These are phyloP conservation scores for Aspergillus spinulosporus DNA, from an alignment of 2,329 filamentous ascomycete genomes.

Conservation along the genomic window DNA sequence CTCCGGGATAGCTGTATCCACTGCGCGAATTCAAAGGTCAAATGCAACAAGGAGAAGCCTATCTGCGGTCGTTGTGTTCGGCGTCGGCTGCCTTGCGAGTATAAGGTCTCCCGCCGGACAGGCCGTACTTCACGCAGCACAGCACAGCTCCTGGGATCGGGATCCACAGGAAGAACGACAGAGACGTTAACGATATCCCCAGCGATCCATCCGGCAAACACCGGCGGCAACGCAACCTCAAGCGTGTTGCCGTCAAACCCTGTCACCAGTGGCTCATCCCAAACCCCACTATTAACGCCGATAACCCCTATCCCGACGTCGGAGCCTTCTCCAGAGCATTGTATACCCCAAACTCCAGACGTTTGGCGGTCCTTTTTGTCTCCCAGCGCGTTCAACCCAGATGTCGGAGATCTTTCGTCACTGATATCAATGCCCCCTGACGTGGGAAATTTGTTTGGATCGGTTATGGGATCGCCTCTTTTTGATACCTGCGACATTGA, in stretches of 20 bases:
- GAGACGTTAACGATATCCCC: neutral
- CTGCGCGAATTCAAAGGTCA: slow-evolving; percentile 13
- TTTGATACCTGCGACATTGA: slow-evolving; percentile 1
- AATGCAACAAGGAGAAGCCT: slow-evolving; percentile 14
- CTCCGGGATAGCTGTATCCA: slow-evolving; percentile 14
- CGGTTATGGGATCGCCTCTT: slow-evolving; percentile 4
- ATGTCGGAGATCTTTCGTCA: slow-evolving; percentile 9
- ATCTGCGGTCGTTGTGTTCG: slow-evolving; percentile 10
- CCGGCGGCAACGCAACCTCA: neutral
- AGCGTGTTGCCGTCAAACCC: neutral
- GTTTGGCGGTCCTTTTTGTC: slow-evolving; percentile 8
- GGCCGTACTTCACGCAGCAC: slow-evolving; percentile 4
- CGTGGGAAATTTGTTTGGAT: slow-evolving; percentile 5
- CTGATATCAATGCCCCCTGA: neutral
- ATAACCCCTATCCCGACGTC: neutral
- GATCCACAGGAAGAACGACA: neutral
- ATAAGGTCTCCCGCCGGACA: slow-evolving; percentile 13
- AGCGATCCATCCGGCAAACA: neutral
- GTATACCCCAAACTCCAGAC: slow-evolving; percentile 4
- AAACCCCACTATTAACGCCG: slow-evolving; percentile 5
- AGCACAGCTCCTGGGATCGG: neutral
- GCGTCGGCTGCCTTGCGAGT: slow-evolving; percentile 12
- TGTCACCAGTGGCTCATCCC: neutral
- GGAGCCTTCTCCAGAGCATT: slow-evolving; percentile 8
- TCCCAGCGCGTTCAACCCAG: neutral